Evolutionary conservation across 768 basidiomycete genomes (phyloP), one percentile per base, ranked within the genome.

Genomic region (Amylocystis lapponica): DNA sequence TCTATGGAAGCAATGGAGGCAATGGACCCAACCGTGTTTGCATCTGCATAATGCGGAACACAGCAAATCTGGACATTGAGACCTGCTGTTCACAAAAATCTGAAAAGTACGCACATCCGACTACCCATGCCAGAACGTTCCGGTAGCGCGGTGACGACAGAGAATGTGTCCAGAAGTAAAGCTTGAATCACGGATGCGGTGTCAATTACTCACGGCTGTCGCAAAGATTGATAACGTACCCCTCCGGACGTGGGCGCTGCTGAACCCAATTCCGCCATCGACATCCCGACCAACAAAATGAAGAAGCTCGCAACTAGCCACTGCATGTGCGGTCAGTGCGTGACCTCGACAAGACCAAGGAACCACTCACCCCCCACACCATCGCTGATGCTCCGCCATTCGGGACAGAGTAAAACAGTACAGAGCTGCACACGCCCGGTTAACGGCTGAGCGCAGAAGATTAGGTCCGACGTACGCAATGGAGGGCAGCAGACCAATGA

Each of bases 191-290:
- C 11, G 16, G 23, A 14, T 29, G 27, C 16, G 17, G n/a, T 7
- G 26, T 37, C 32, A 5, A 21, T 16, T 5, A 27, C 14, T 36
- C 3, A 22, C 19, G 12, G 27, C 11, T 10, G 12, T 20, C 3
- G 39, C 4, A 8, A 26, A 6, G 8, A 30, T n/a, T n/a, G n/a
- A n/a, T n/a, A n/a, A 17, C 69, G 26, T 52, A 81, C 79, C 12
- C n/a, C 83, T 49, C 83, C 82, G 17, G 83, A 83, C 2, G 84
- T 86, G 3, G n/a, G 84, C 3, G 79, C 81, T 3, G 80, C 78
- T 19, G 79, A 83, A 2, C 75, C 83, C 10, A 85, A 66, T 52
- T 86, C 83, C 1, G 76, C 82, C 75, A 88, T 77, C 17, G 81
- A 67, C 54, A 84, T 59, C 3, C 79, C 83, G 20, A 86, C 72